These are phyloP conservation scores for Letharia columbiana DNA, from an alignment of 495 filamentous ascomycete genomes.

Conservation along the genomic window DNA sequence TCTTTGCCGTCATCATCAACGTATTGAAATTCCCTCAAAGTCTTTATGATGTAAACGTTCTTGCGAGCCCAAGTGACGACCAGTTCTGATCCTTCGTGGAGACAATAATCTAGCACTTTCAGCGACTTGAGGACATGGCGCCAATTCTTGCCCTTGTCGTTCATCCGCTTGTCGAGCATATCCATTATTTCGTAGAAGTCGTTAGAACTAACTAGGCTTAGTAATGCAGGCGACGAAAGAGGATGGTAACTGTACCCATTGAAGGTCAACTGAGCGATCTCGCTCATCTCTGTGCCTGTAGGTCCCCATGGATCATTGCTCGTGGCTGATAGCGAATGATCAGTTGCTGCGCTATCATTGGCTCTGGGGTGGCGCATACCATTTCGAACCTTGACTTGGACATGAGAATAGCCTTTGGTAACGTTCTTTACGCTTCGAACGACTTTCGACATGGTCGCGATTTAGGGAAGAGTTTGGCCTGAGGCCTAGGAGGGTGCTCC, in stretches of 20 bases:
- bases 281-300: constrained; percentile 96
- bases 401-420: constrained; percentile 94
- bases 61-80: constrained; percentile 97
- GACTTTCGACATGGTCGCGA: constrained; percentile 77
- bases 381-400: constrained; percentile 99
- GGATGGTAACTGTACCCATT: constrained; percentile 61
- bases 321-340: constrained; percentile 54
- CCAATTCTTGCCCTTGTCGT: constrained; percentile 99
- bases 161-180: constrained; percentile 98
- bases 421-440: constrained; percentile 99
- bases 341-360: constrained; percentile 15
- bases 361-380: constrained; percentile 46
- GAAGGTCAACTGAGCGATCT: constrained; percentile 95
- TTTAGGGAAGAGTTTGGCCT: not conserved
- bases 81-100: constrained; percentile 94
- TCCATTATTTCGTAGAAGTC: constrained; percentile 99
- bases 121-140: constrained; percentile 95
- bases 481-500: not conserved
- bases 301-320: constrained; percentile 99
- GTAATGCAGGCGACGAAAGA: constrained; percentile 6
- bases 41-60: constrained; percentile 98
- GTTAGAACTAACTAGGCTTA: constrained; percentile 54
- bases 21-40: constrained; percentile 89
- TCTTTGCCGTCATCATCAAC: constrained; percentile 91
- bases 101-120: constrained; percentile 95